Evolutionary conservation across 2,329 filamentous ascomycete genomes (phyloP).

Genomic region (Pseudopyricularia cyperi): DNA sequence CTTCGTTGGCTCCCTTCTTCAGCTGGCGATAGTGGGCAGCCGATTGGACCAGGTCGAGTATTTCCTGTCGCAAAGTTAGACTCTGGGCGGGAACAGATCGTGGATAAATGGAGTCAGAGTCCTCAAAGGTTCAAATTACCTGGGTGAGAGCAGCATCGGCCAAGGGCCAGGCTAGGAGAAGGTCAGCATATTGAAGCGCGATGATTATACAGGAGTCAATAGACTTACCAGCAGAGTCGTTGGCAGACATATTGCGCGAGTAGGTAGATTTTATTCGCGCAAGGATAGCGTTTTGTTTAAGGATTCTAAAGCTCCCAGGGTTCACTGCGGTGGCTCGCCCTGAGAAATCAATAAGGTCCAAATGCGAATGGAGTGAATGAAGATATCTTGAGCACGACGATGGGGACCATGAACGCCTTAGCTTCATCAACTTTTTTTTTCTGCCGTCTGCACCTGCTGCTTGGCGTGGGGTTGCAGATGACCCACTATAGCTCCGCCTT

Average conservation of each 20-base stretch:
- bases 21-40: slow-evolving; percentile 58
- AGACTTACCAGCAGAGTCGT: slow-evolving; percentile 4
- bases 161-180: slow-evolving; percentile 11
- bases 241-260: slow-evolving; percentile 1
- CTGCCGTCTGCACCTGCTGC: not conserved
- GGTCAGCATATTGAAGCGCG: not conserved
- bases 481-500: not conserved
- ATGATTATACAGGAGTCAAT: not conserved
- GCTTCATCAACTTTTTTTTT: slow-evolving; percentile 1
- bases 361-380: not conserved
- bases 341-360: slow-evolving; percentile 12
- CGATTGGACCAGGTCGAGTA: slow-evolving; percentile 72
- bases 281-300: too few relatives aligned
- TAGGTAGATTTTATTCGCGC: not conserved
- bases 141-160: slow-evolving; percentile 11
- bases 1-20: slow-evolving; percentile 82
- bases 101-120: slow-evolving; percentile 13
- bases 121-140: slow-evolving; percentile 19
- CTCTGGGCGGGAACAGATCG: not conserved
- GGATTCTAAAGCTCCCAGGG: slow-evolving; percentile 23
- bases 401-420: not conserved
- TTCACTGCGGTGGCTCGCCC: slow-evolving; percentile 52
- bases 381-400: not conserved
- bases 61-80: slow-evolving; percentile 36
- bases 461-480: not conserved